Evolutionary conservation across 176 grass and related monocot genomes (phyloP), one percentile per base, ranked within the genome.

Genomic region (Phoenix roebelenii): DNA sequence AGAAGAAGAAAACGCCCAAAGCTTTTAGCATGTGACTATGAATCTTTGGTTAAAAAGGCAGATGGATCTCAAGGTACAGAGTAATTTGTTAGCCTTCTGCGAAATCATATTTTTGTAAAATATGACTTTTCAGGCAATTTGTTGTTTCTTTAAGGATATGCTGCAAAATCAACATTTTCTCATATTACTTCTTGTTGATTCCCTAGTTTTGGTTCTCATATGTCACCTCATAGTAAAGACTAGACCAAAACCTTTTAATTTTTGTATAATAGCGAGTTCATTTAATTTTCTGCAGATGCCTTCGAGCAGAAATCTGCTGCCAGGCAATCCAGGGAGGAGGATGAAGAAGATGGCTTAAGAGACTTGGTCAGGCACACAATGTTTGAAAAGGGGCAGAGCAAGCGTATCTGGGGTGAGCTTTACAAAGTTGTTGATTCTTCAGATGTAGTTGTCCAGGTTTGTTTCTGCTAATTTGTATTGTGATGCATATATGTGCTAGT

Each of bases 401-500:
- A 96, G 76, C 77, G 86, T 72, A 96, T 96, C 59, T 96, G 92
- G 92, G 92, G 91, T 84, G 92, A 90, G 76, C 75, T 96, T 16
- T 96, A 96, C 76, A 96, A 90, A 86, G 92, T 96, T 72, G 67
- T 96, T 44, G 87, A 96, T 58, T 96, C 92, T 17, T 96, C 87
- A 22, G 87, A 96, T 80, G 92, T 96, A 54, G 86, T 96, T 55
- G 87, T 96, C 58, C 92, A 96, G 83, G 87, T 74, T 70, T 61
- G 30, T 17, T 28, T 51, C 3, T 50, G 22, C 49, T 29, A 4
- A 23, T 18, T 26, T n/a, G 22, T 49, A 10, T 22, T 9, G 24
- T 9, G 15, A 32, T 51, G 28, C 20, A 66, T 15, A 53, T 52
- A 3, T 18, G 24, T 25, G 14, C 35, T 44, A 1, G 9, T 44